Conservation (phyloP, 2,329 filamentous ascomycete genomes). For the Fusarium camptoceras region DNA sequence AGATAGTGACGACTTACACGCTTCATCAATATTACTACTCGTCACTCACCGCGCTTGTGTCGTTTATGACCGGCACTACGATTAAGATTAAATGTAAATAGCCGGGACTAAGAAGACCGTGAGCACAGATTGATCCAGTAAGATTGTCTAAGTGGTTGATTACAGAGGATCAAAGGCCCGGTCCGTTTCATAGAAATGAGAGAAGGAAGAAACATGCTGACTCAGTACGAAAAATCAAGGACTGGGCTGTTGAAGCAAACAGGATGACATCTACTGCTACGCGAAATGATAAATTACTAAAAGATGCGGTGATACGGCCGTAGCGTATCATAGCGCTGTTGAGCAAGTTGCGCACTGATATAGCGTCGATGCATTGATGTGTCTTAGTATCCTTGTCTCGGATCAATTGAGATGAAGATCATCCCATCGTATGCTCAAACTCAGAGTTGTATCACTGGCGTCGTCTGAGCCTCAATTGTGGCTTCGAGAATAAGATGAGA, state of each 20-base stretch:
- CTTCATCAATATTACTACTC: neutral
- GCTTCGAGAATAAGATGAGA: conserved; percentile 5
- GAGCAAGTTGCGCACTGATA: conserved; percentile 1
- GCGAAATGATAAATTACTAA: conserved; percentile 5
- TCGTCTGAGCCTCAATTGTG: neutral
- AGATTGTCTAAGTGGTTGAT: neutral
- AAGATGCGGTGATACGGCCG: conserved; percentile 19
- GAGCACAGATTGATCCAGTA: neutral
- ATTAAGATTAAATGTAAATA: neutral
- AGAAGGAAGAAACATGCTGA: conserved; percentile 30
- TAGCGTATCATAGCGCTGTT: conserved; percentile 15
- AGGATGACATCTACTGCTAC: conserved; percentile 15
- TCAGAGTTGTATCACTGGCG: neutral
- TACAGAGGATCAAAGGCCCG: conserved; percentile 20
- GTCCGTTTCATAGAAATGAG: conserved; percentile 34
- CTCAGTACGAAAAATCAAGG: neutral
- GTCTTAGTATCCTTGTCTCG: conserved; percentile 16
- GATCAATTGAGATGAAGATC: conserved; percentile 30
- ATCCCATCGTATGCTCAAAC: conserved; percentile 1
- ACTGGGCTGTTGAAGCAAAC: conserved; percentile 4
- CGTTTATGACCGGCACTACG: neutral
- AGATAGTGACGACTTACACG: neutral
- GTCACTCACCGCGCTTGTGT: neutral
- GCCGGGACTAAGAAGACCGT: neutral
- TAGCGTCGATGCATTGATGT: conserved; percentile 21